Percentiles rank a stretch among this genome's conserved stretches.
phyloP scores from a whole-genome alignment of 345 rosid genomes.

The Leavenworthia alabamica region DNA sequence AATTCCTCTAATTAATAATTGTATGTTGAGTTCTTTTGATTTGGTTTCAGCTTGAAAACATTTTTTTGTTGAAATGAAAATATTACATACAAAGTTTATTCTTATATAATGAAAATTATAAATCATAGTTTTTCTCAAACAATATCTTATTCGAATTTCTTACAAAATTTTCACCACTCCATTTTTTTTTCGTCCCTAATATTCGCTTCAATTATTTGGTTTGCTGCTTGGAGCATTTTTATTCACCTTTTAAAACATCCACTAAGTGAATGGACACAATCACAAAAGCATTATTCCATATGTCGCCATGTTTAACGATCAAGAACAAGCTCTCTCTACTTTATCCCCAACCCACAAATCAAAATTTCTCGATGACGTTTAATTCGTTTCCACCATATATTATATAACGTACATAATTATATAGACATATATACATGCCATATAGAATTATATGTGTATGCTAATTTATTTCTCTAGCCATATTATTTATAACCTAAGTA shows the following conservation, averaged over 20 bases:
- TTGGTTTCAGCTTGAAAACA: too few relatives aligned
- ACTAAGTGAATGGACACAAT: constrained; percentile 11
- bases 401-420: not conserved
- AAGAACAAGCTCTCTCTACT: constrained; percentile 16
- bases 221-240: constrained; percentile 5
- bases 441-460: constrained; percentile 2
- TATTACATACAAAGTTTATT: not conserved
- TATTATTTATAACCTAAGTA: constrained; percentile 10
- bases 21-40: too few relatives aligned
- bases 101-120: not conserved
- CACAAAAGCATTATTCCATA: constrained; percentile 15
- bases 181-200: not conserved
- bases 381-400: constrained; percentile 18
- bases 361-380: constrained; percentile 23
- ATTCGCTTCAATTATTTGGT: constrained; percentile 24
- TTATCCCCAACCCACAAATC: constrained; percentile 3
- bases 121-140: not conserved
- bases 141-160: constrained; percentile 2
- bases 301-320: constrained; percentile 24
- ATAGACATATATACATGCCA: constrained; percentile 11
- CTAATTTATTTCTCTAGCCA: constrained; percentile 8
- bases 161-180: not conserved
- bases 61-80: too few relatives aligned
- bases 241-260: constrained; percentile 18
- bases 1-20: too few relatives aligned